phyloP scores from a whole-genome alignment of 78 protist genomes.

The Acrasis kona region DNA sequence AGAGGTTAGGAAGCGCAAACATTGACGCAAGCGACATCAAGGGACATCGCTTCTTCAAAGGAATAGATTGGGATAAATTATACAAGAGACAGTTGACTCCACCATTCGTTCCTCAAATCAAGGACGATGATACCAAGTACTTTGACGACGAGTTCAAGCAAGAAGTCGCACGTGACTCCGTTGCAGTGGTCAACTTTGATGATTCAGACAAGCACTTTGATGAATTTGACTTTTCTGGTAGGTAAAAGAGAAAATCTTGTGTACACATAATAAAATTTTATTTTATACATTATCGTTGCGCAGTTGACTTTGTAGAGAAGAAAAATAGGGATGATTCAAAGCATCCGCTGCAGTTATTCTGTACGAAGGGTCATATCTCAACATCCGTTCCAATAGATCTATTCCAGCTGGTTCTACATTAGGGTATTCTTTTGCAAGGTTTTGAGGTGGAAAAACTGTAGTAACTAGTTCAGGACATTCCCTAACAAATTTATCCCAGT shows the following conservation, averaged over 20 bases:
- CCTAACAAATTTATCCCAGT: no score
- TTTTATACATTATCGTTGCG: no score
- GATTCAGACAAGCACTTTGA: no score
- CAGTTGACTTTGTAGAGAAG: no score
- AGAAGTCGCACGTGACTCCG: constrained; percentile 24
- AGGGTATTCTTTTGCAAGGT: not conserved
- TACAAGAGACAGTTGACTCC: constrained; percentile 32
- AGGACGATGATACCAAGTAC: constrained; percentile 13
- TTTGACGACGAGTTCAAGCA: constrained; percentile 21
- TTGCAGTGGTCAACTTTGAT: no score
- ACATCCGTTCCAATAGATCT: constrained; percentile 7
- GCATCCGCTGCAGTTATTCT: constrained; percentile 15
- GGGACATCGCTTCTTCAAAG: constrained; percentile 66
- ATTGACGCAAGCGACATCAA: constrained; percentile 34
- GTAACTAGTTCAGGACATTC: no score
- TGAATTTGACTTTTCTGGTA: no score
- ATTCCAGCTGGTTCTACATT: not conserved
- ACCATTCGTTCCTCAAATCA: constrained; percentile 33
- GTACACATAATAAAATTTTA: no score
- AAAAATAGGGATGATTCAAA: constrained; percentile 16
- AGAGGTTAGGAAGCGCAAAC: constrained; percentile 29
- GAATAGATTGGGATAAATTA: constrained; percentile 66
- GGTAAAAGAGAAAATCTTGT: no score
- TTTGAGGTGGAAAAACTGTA: no score
- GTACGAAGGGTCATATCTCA: not conserved